These are phyloP conservation scores for Citrus mangshanensis DNA, from an alignment of 345 rosid genomes.

Conservation along the genomic window DNA sequence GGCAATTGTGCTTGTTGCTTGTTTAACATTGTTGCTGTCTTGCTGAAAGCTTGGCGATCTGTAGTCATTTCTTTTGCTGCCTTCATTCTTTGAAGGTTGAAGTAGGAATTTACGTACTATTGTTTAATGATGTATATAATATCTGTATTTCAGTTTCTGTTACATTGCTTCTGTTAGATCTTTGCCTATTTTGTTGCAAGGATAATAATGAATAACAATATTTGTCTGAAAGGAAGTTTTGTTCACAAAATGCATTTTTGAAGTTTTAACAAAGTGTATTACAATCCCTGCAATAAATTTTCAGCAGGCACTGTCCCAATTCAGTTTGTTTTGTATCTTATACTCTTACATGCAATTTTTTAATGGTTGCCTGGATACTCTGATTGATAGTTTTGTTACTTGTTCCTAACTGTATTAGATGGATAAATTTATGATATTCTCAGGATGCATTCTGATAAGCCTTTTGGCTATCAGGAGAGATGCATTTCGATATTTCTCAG, in stretches of 20 bases:
- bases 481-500: not conserved
- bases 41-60: slow-evolving; percentile 23
- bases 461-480: not conserved
- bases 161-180: not conserved
- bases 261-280: not conserved
- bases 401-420: not conserved
- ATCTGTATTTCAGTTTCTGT: not conserved
- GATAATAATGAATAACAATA: not conserved
- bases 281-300: not conserved
- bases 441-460: not conserved
- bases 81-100: slow-evolving; percentile 27
- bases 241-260: not conserved
- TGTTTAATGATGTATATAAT: not conserved
- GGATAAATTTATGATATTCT: not conserved
- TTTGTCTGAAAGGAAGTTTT: not conserved
- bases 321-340: not conserved
- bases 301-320: not conserved
- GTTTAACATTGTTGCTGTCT: slow-evolving; percentile 23
- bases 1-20: slow-evolving; percentile 12
- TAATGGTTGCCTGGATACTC: not conserved
- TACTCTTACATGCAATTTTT: not conserved
- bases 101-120: not conserved
- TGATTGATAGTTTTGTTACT: not conserved
- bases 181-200: not conserved
- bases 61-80: slow-evolving; percentile 7